Evolutionary conservation across 139 green algal species (phyloP).

Genomic region (Pycnococcus provasolii): DNA sequence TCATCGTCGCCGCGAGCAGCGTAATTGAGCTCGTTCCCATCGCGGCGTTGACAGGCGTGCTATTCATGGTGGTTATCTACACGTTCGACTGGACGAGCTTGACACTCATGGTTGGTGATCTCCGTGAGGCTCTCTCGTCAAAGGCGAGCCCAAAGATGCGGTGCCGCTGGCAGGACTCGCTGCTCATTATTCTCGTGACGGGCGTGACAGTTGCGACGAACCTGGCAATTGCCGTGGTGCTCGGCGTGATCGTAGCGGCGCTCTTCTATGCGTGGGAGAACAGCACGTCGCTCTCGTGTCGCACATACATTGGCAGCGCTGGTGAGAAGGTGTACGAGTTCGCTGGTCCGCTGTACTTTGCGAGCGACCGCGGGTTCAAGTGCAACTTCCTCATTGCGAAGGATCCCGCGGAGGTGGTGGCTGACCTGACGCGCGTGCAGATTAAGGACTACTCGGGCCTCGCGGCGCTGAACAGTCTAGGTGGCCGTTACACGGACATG

Average conservation of each 20-base stretch:
- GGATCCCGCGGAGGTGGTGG: constrained; percentile 8
- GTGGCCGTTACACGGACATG: background rate
- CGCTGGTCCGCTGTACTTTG: constrained; percentile 10
- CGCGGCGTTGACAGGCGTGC: constrained; percentile 12
- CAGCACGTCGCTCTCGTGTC: background rate
- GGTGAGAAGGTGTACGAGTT: background rate
- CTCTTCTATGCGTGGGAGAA: constrained; percentile 19
- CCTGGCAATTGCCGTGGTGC: constrained; percentile 7
- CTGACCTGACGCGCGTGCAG: constrained; percentile 1
- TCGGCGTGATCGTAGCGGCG: constrained; percentile 6
- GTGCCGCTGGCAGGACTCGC: constrained; percentile 13
- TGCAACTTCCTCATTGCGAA: background rate
- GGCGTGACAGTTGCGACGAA: constrained; percentile 10
- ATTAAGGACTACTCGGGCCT: constrained; percentile 13
- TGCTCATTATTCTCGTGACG: constrained; percentile 13
- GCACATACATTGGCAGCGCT: background rate
- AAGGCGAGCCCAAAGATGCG: background rate
- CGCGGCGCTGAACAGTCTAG: constrained; percentile 1
- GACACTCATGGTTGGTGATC: constrained; percentile 12
- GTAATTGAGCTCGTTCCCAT: constrained; percentile 20
- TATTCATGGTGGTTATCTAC: constrained; percentile 28
- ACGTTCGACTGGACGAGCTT: constrained; percentile 27
- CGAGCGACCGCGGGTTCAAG: constrained; percentile 9
- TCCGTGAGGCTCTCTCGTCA: background rate
- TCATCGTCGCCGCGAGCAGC: constrained; percentile 14